Base-by-base conservation (phyloP, 768 basidiomycete genomes). In the Mycena latifolia region DNA sequence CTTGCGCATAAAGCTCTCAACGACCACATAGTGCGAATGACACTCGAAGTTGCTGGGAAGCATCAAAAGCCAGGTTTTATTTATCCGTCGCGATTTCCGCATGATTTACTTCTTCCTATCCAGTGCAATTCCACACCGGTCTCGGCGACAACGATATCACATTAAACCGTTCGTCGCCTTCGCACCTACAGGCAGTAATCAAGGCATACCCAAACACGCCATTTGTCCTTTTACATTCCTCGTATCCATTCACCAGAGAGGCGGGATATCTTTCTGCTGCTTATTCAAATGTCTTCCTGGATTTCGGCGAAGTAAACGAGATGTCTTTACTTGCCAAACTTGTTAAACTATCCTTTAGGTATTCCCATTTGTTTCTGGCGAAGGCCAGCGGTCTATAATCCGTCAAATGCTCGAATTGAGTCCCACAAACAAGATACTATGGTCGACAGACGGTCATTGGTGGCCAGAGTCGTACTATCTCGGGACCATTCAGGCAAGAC, bases 111-210 rank as follows among this genome's bases (percentile, higher is more conserved):
- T 39, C 52, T 61, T n/a, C 31, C 15, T 46, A 31, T 41, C 18
- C 56, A 94, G 93, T 94, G 24, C 92, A 94, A 79, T 94, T 94
- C 75, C 93, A 94, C 71, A 93, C 91, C 10, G 93, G 93, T 33
- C 82, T 94, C 1, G 93, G 93, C 7, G 92, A 94, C 69, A 87
- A 84, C 62, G 91, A 94, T 58, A 86, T 94, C 53, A 82, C 77
- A 27, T 78, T 93, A 35, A 69, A 78, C 22, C 81, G 79, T 9
- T 82, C 90, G 1, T 89, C 89, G 5, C 92, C 93, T 2, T 80
- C 91, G 11, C 84, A 86, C 54, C 77, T 94, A 72, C 92, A 94
- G 72, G 81, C 88, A 4, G 74, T 92, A 65, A 91, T 94, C 73
- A 85, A 86, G 66, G 85, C 85, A 10, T 89, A 83, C 67, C 88